Conservation (phyloP, 2,329 filamentous ascomycete species). For the Geosmithia flava region DNA sequence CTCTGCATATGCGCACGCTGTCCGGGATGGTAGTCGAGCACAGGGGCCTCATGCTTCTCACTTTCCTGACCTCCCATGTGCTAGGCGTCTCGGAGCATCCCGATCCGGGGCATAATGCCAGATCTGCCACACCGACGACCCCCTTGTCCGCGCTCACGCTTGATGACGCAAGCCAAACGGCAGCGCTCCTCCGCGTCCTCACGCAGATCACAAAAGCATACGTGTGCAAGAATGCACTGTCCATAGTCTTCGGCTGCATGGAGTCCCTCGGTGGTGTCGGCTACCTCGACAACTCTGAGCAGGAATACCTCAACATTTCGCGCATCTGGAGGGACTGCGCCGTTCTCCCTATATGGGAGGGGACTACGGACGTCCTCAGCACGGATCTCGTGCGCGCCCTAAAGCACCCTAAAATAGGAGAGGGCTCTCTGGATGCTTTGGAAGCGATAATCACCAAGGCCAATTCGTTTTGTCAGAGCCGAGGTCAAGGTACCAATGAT, state of each 20-base stretch:
- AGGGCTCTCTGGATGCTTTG: conserved; percentile 25
- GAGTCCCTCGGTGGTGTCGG: conserved; percentile 55
- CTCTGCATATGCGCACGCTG: conserved; percentile 45
- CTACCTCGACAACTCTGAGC: conserved; percentile 48
- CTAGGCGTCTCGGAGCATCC: conserved; percentile 41
- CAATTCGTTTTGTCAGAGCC: neutral
- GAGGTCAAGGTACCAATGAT: conserved; percentile 7
- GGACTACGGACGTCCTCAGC: conserved; percentile 57
- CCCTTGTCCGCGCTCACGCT: neutral
- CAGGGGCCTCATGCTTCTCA: conserved; percentile 41
- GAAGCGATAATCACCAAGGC: conserved; percentile 22
- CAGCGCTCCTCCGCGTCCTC: conserved; percentile 40
- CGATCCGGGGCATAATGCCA: neutral
- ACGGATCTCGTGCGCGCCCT: conserved; percentile 34
- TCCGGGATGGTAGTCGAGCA: conserved; percentile 44
- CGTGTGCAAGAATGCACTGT: conserved; percentile 35
- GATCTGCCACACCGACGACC: neutral
- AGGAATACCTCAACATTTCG: conserved; percentile 53
- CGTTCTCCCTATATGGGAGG: neutral
- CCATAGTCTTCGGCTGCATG: conserved; percentile 44
- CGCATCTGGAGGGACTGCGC: conserved; percentile 48
- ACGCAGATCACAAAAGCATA: conserved; percentile 50
- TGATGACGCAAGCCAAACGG: conserved; percentile 12
- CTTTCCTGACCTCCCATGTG: conserved; percentile 38
- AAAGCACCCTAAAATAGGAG: conserved; percentile 27